Percentiles rank a stretch among this genome's conserved stretches.
These are phyloP conservation scores for Trametes coccinea DNA, from an alignment of 768 basidiomycete genomes.

Conservation along the genomic window DNA sequence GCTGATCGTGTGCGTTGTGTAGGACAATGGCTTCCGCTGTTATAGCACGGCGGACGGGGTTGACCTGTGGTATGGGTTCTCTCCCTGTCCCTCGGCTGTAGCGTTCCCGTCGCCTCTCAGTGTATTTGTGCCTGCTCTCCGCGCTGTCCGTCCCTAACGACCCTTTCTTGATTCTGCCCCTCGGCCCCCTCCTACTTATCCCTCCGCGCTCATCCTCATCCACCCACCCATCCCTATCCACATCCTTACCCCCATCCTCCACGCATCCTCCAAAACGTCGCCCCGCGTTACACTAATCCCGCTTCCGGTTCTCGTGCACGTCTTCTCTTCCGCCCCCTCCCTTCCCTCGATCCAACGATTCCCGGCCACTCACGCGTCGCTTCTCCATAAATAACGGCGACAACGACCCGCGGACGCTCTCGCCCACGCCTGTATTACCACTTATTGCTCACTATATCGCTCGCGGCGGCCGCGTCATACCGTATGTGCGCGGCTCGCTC, in stretches of 20 bases:
- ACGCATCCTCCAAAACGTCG: no score
- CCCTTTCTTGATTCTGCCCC: neutral
- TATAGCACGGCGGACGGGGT: constrained; percentile 42
- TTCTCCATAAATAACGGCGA: no score
- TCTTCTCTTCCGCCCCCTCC: no score
- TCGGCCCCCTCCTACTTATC: neutral
- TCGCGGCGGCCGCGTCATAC: neutral
- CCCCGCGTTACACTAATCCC: no score
- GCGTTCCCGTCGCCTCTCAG: neutral
- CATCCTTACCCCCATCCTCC: no score
- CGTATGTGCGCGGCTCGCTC: neutral
- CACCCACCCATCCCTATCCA: neutral
- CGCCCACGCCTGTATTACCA: neutral
- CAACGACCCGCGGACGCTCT: no score
- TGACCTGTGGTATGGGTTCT: no score
- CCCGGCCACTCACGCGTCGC: no score
- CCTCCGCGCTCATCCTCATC: neutral
- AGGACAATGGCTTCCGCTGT: constrained; percentile 88
- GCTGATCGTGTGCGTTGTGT: neutral
- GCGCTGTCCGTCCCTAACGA: neutral
- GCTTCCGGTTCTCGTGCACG: no score
- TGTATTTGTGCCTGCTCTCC: constrained; percentile 8
- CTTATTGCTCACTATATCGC: constrained; percentile 5
- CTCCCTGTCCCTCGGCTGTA: no score
- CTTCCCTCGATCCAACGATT: no score